Percentiles rank a stretch among this genome's conserved stretches.
These are phyloP conservation scores for Cymbopogon citratus DNA, from an alignment of 176 grass and related monocot species.

Conservation along the genomic window DNA sequence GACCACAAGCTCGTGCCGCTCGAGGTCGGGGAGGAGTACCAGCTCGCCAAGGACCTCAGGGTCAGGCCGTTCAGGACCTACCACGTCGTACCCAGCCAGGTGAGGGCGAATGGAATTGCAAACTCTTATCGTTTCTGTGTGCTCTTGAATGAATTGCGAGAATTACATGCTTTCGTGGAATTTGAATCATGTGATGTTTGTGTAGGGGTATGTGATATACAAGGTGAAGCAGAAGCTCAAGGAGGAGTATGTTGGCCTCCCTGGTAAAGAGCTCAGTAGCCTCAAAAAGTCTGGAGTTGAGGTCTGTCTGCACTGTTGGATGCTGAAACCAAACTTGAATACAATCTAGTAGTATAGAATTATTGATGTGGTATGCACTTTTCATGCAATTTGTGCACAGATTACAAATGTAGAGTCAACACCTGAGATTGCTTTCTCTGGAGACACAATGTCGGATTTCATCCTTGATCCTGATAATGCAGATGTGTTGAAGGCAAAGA, in stretches of 20 bases:
- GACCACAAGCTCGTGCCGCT: constrained; percentile 71
- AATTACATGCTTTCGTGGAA: not conserved
- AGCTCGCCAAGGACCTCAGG: constrained; percentile 75
- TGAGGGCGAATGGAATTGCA: not conserved
- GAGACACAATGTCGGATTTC: constrained; percentile 93
- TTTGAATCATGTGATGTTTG: constrained; percentile 2
- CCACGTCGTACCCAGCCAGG: constrained; percentile 90
- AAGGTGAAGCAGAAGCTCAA: constrained; percentile 89
- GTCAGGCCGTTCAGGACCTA: constrained; percentile 93
- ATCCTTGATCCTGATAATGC: constrained; percentile 77
- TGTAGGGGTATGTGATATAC: constrained; percentile 81
- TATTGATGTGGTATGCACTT: not conserved
- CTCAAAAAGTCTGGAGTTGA: constrained; percentile 75
- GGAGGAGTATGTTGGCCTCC: constrained; percentile 57
- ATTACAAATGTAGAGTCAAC: constrained; percentile 57
- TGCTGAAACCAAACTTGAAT: not conserved
- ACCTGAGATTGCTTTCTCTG: constrained; percentile 92
- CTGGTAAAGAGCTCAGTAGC: constrained; percentile 67
- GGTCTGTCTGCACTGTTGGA: constrained; percentile 63
- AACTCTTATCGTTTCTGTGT: not conserved
- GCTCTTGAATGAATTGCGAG: not conserved
- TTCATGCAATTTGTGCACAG: not conserved
- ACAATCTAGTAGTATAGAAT: not conserved
- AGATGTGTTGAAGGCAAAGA: constrained; percentile 55
- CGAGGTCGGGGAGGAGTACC: constrained; percentile 66